phyloP scores from a whole-genome alignment of 2,329 filamentous ascomycete species.

The Metarhizium guizhouense region DNA sequence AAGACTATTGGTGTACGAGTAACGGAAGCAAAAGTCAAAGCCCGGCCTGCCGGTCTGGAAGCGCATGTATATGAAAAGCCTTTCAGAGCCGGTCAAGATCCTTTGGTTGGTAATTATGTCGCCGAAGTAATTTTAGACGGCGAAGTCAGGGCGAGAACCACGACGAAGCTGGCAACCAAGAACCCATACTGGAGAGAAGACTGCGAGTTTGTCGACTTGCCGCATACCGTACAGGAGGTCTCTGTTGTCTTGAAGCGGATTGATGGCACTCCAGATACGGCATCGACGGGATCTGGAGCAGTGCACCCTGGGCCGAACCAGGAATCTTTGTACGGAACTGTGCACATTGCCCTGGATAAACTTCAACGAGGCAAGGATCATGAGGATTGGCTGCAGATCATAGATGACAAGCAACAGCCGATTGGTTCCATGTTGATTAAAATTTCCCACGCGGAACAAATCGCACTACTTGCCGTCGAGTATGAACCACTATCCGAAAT shows the following conservation, averaged over 20 bases:
- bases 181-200: conserved; percentile 79
- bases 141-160: conserved; percentile 68
- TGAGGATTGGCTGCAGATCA: conserved; percentile 81
- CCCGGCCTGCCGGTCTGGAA: conserved; percentile 16
- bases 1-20: conserved; percentile 51
- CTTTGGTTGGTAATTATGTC: conserved; percentile 58
- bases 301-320: conserved; percentile 12
- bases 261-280: conserved; percentile 38
- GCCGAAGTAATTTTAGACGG: conserved; percentile 74
- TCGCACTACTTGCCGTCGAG: conserved; percentile 78
- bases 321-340: conserved; percentile 55
- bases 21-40: conserved; percentile 53
- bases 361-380: conserved; percentile 67
- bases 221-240: conserved; percentile 57
- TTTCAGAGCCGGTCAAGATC: conserved; percentile 27
- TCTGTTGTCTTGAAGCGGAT: conserved; percentile 64
- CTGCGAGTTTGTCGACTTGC: conserved; percentile 67
- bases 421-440: conserved; percentile 81
- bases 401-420: conserved; percentile 65
- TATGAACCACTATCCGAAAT: conserved; percentile 77
- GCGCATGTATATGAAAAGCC: conserved; percentile 12
- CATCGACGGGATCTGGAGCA: conserved; percentile 22
- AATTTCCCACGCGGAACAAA: conserved; percentile 76
- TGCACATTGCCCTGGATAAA: conserved; percentile 76
- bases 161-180: conserved; percentile 59